phyloP scores from a whole-genome alignment of 2,329 filamentous ascomycete species.

The Fusarium ambrosium region DNA sequence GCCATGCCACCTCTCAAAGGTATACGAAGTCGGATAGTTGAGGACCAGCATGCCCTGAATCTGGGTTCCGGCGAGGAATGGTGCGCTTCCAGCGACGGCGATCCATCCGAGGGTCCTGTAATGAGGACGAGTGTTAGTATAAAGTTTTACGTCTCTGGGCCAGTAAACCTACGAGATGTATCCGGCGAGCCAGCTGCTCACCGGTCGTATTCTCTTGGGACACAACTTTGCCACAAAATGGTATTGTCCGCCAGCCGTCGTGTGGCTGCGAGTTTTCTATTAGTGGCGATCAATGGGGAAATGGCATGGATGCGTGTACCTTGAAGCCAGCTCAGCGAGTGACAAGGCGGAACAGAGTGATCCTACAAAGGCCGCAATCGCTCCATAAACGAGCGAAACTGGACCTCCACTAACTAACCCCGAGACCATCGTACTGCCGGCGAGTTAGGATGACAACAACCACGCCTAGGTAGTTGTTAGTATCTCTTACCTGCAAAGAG shows the following conservation, averaged over 20 bases:
- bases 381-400: background rate
- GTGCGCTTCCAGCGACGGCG: conserved; percentile 10
- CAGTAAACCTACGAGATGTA: background rate
- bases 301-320: background rate
- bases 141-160: background rate
- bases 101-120: conserved; percentile 14
- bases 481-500: conserved; percentile 39
- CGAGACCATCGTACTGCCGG: too few species aligned
- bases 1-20: conserved; percentile 12
- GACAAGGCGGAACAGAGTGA: conserved; percentile 5
- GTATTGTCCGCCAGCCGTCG: conserved; percentile 21
- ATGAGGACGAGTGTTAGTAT: background rate
- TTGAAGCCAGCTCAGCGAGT: conserved; percentile 6
- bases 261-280: background rate
- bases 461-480: too few species aligned
- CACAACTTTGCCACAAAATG: conserved; percentile 15
- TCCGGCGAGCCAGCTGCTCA: background rate
- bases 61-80: conserved; percentile 7
- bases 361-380: conserved; percentile 1
- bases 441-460: too few species aligned
- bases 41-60: conserved; percentile 21
- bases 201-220: background rate
- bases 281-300: background rate
- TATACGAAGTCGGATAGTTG: conserved; percentile 11
- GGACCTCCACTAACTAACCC: background rate